Percentiles rank a stretch among this genome's conserved stretches.
Conservation (phyloP, 2,329 filamentous ascomycete species). For the Botryotinia narcissicola region DNA sequence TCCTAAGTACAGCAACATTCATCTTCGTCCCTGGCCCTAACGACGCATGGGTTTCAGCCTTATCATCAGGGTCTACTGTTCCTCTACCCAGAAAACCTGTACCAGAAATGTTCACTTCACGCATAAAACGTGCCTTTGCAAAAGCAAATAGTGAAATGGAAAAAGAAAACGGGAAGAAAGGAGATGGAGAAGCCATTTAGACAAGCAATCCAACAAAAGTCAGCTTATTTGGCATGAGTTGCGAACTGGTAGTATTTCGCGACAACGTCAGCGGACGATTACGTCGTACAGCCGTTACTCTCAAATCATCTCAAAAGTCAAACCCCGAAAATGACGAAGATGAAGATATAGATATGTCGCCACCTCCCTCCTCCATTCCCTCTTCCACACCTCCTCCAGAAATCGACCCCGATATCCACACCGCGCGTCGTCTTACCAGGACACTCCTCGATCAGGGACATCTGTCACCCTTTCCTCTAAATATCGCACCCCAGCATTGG, state of each 20-base stretch:
- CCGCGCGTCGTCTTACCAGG: slow-evolving; percentile 78
- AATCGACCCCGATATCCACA: slow-evolving; percentile 47
- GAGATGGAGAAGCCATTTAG: slow-evolving; percentile 76
- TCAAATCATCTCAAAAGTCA: slow-evolving; percentile 44
- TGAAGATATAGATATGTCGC: slow-evolving; percentile 23
- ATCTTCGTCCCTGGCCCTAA: slow-evolving; percentile 95
- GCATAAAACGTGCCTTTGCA: slow-evolving; percentile 77
- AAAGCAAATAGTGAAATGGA: slow-evolving; percentile 71
- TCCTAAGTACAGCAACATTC: slow-evolving; percentile 79
- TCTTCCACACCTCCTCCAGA: slow-evolving; percentile 25
- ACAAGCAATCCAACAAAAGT: slow-evolving; percentile 82
- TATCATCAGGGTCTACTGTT: slow-evolving; percentile 70
- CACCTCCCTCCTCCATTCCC: neutral
- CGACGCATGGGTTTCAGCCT: slow-evolving; percentile 92
- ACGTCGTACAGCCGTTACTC: slow-evolving; percentile 70
- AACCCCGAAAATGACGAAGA: slow-evolving; percentile 27
- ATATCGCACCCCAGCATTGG: slow-evolving; percentile 81
- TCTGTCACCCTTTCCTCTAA: slow-evolving; percentile 81
- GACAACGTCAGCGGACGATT: slow-evolving; percentile 83
- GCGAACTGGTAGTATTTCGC: slow-evolving; percentile 83
- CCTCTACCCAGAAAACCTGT: slow-evolving; percentile 69
- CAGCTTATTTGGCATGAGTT: slow-evolving; percentile 79
- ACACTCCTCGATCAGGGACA: slow-evolving; percentile 89
- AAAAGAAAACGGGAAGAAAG: slow-evolving; percentile 46
- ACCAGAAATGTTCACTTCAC: slow-evolving; percentile 85